Conservation (phyloP, 495 filamentous ascomycete genomes). For the Aspergillus mulundensis region DNA sequence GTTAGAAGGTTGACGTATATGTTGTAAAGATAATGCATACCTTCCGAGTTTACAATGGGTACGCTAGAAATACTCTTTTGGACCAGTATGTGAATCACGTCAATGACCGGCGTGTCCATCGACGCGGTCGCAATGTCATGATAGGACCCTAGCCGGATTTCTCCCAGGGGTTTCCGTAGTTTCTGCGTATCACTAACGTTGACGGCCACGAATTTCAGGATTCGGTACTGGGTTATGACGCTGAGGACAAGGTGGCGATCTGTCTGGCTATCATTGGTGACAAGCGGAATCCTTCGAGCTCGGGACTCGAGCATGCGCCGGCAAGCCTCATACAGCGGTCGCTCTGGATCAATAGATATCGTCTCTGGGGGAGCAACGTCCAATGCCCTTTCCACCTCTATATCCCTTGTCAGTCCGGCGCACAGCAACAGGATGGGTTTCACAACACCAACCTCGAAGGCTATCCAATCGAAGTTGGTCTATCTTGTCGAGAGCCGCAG, state of each 20-base stretch:
- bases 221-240: conserved; percentile 96
- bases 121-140: conserved; percentile 70
- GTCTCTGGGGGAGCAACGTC: conserved; percentile 89
- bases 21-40: conserved; percentile 31
- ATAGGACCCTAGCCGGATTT: conserved; percentile 86
- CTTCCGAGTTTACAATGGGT: conserved; percentile 81
- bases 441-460: conserved; percentile 62
- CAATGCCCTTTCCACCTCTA: conserved; percentile 93
- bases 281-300: conserved; percentile 87
- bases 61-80: conserved; percentile 91
- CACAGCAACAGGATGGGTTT: background rate
- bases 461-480: conserved; percentile 94
- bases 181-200: conserved; percentile 89
- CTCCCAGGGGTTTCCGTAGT: conserved; percentile 79
- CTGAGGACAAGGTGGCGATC: conserved; percentile 88
- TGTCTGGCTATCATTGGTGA: conserved; percentile 94
- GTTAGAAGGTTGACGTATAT: background rate
- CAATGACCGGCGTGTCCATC: conserved; percentile 92
- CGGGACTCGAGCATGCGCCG: conserved; percentile 89
- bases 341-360: conserved; percentile 86
- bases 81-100: conserved; percentile 93
- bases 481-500: conserved; percentile 79
- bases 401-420: background rate
- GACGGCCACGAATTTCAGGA: conserved; percentile 97
- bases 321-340: conserved; percentile 91